A percentile compares a stretch with the other conserved stretches of the same genome.
These are phyloP conservation scores for Mycena crocata DNA, from an alignment of 768 basidiomycete genomes.

Conservation along the genomic window DNA sequence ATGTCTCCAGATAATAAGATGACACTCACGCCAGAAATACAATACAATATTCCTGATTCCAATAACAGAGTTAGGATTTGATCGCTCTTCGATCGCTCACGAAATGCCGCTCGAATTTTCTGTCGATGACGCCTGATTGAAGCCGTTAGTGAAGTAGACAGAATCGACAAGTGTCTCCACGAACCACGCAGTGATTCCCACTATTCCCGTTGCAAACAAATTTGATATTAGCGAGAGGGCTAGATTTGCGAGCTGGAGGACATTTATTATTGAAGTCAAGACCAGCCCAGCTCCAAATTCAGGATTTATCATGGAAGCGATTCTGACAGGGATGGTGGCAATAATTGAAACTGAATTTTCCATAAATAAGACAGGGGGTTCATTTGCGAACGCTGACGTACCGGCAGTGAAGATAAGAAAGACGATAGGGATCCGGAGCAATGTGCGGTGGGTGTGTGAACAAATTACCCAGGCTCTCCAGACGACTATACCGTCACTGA, in stretches of 20 bases:
- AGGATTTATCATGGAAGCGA: too few relatives aligned
- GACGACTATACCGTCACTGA: slow-evolving; percentile 23
- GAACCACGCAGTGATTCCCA: slow-evolving; percentile 2
- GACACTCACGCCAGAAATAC: slow-evolving; percentile 9
- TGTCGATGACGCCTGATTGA: slow-evolving; percentile 8
- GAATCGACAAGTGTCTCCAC: background rate
- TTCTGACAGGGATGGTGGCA: background rate
- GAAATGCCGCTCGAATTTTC: background rate
- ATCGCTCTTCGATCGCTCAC: background rate
- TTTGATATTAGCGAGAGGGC: too few relatives aligned
- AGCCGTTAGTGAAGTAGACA: background rate
- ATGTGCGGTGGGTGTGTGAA: background rate
- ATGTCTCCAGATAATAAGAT: background rate
- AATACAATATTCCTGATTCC: slow-evolving; percentile 15
- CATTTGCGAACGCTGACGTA: background rate
- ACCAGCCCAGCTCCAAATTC: too few relatives aligned
- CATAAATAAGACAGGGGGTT: background rate
- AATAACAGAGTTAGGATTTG: background rate
- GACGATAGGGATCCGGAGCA: slow-evolving; percentile 1
- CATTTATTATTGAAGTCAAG: too few relatives aligned
- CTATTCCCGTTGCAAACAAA: background rate
- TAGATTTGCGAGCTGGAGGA: too few relatives aligned
- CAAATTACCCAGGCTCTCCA: slow-evolving; percentile 31
- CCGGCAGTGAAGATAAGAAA: slow-evolving; percentile 19
- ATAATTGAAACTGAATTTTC: background rate